A percentile compares a stretch with the other conserved stretches of the same genome.
Evolutionary conservation across 106 monocot genomes (phyloP).

Genomic region (Dioscorea alata): DNA sequence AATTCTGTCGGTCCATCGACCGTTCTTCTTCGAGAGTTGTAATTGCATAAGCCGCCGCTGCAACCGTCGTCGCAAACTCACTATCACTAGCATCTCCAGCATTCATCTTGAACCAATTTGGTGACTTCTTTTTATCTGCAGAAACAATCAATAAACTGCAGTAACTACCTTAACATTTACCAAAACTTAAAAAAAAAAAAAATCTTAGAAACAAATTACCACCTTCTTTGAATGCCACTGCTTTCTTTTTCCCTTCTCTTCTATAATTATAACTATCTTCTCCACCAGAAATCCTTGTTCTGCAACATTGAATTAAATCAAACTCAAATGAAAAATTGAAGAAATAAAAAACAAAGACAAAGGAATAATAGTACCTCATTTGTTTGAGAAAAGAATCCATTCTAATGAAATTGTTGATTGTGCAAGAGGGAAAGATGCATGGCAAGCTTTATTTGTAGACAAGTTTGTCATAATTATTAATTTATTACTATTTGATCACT

Average conservation of each 20-base stretch:
- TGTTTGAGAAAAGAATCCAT: slow-evolving; percentile 33
- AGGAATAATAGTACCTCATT: slow-evolving; percentile 16
- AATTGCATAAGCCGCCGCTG: slow-evolving; percentile 72
- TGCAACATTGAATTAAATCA: neutral
- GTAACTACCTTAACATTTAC: neutral
- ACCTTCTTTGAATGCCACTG: slow-evolving; percentile 37
- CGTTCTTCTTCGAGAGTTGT: slow-evolving; percentile 26
- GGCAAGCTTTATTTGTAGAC: neutral
- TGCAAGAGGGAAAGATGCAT: neutral
- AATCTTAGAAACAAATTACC: neutral
- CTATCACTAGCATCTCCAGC: slow-evolving; percentile 18
- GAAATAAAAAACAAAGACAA: neutral
- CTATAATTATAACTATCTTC: slow-evolving; percentile 5
- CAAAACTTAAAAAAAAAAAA: neutral
- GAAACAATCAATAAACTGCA: neutral
- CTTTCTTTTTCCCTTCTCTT: slow-evolving; percentile 27
- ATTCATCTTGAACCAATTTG: slow-evolving; percentile 28
- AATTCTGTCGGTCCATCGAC: slow-evolving; percentile 22
- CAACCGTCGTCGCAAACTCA: slow-evolving; percentile 45
- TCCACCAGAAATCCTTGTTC: slow-evolving; percentile 22
- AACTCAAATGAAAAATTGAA: neutral
- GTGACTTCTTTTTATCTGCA: slow-evolving; percentile 23
- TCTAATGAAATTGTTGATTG: neutral
- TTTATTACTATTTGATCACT: neutral
- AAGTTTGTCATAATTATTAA: neutral